Evolutionary conservation across 1,139 yeast genomes (phyloP), one percentile per base, ranked within the genome.

Genomic region (Pichia sp.): DNA sequence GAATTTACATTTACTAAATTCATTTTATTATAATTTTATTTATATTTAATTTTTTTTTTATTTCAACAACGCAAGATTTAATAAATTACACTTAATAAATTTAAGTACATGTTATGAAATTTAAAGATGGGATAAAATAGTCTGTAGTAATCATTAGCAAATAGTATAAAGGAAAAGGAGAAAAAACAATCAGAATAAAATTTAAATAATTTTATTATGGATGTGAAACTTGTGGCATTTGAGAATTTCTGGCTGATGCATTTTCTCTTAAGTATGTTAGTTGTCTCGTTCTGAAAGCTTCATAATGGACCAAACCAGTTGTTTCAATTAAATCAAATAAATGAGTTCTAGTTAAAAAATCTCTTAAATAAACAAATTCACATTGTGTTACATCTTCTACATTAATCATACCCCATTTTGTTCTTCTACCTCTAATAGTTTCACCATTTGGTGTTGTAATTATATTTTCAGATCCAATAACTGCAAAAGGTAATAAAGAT

Each of bases 241-340:
- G 65, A 38, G 62, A 57, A 53, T 55, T 66, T 66, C 61, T 61
- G 33, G 66, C 55, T 25, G 66, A 63, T 37, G 94, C 89, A 65
- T 84, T 87, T 69, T 92, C 97, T 71, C 92, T 92, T 68, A 92
- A 77, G 11, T 96, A 95, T 54, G 89, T 81, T 68, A 92, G 80
- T 70, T 92, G 98, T 70, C 90, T 88, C 33, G 96, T 77, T 70
- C 98, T 83, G 73, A 90, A 92, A 49, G 83, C 76, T 72, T 92
- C 98, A 68, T 92, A 92, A 67, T 92, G 98, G 51, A 83, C 78
- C 60, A 82, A 76, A 5, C 95, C 74, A 5, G 98, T 92, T 25
- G 96, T 82, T 67, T 92, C 98, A 63, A 92, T 92, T 66, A 92
- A 80, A 67, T 92, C 98, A 69, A 89, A 97, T 62, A 92, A 75